These are phyloP conservation scores for Boletus vinaceobasis DNA, from an alignment of 768 basidiomycete species.

Conservation along the genomic window DNA sequence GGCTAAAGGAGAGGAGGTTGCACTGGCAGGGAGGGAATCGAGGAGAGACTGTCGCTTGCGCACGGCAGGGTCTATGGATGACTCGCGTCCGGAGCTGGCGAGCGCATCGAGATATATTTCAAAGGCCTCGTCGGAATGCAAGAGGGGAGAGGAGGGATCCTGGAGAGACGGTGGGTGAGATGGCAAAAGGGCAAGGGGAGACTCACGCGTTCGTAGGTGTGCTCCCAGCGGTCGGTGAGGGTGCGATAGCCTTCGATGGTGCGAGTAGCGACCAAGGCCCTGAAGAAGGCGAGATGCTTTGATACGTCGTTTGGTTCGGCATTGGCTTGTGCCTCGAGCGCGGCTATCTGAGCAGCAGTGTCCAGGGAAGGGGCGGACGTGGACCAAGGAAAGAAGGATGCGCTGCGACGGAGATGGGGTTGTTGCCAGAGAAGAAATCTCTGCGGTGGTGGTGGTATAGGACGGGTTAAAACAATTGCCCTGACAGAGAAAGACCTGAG, in stretches of 20 bases:
- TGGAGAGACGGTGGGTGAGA: conserved; percentile 27
- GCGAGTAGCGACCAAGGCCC: conserved; percentile 62
- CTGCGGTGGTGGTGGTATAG: not conserved
- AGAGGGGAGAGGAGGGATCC: conserved; percentile 67
- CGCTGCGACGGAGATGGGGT: conserved; percentile 20
- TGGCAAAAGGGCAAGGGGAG: not conserved
- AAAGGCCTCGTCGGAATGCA: conserved; percentile 71
- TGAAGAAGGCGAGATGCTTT: conserved; percentile 68
- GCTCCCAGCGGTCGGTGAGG: conserved; percentile 77
- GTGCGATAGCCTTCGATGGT: conserved; percentile 68
- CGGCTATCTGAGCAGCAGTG: conserved; percentile 66
- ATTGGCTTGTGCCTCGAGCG: conserved; percentile 75
- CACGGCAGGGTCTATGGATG: conserved; percentile 63
- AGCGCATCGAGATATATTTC: conserved; percentile 72
- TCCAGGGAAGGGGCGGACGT: conserved; percentile 55
- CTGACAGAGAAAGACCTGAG: not conserved
- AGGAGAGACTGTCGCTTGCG: conserved; percentile 65
- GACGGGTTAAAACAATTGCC: not conserved
- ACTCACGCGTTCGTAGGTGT: conserved; percentile 80
- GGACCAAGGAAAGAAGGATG: conserved; percentile 34
- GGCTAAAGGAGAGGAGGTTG: not conserved
- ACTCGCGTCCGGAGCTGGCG: conserved; percentile 51
- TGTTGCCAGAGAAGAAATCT: conserved; percentile 36
- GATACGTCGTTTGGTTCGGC: conserved; percentile 63
- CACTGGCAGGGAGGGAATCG: conserved; percentile 29